Evolutionary conservation across 106 monocot genomes (phyloP).

Genomic region (Allium cepa): DNA sequence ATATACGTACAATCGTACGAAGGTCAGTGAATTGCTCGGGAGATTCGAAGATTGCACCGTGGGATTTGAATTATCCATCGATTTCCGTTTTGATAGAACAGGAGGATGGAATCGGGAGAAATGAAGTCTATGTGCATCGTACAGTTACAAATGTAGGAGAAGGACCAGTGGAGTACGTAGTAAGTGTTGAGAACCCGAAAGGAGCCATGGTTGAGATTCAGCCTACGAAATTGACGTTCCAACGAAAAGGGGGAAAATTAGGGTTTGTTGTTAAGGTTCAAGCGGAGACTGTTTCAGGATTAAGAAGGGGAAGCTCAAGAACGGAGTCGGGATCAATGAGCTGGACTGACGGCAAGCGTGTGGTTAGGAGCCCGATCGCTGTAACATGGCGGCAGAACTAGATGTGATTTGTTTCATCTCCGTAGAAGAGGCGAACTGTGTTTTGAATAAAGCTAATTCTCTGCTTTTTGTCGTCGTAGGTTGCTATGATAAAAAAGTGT

Average conservation of each 20-base stretch:
- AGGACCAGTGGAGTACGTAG: background rate
- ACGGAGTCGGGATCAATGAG: conserved; percentile 3
- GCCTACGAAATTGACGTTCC: conserved; percentile 9
- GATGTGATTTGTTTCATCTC: background rate
- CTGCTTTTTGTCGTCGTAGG: too few relatives aligned
- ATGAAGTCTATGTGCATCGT: background rate
- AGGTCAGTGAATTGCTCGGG: conserved; percentile 14
- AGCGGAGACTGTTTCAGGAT: background rate
- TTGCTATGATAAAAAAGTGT: too few relatives aligned
- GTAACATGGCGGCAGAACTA: conserved; percentile 1
- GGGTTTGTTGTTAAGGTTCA: conserved; percentile 14
- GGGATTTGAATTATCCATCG: conserved; percentile 34
- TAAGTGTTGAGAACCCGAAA: background rate
- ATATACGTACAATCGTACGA: conserved; percentile 10
- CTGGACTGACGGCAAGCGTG: background rate
- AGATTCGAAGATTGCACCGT: background rate
- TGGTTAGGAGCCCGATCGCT: conserved; percentile 1
- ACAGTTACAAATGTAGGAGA: conserved; percentile 15
- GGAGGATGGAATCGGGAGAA: background rate
- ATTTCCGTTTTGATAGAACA: conserved; percentile 22
- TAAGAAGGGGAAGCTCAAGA: background rate
- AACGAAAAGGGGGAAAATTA: conserved; percentile 4
- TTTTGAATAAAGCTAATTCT: too few relatives aligned
- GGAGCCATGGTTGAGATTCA: conserved; percentile 4
- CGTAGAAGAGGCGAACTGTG: too few relatives aligned